Evolutionary conservation across 2,329 filamentous ascomycete species (phyloP), one percentile per base, ranked within the genome.

Genomic region (Fusarium buharicum): DNA sequence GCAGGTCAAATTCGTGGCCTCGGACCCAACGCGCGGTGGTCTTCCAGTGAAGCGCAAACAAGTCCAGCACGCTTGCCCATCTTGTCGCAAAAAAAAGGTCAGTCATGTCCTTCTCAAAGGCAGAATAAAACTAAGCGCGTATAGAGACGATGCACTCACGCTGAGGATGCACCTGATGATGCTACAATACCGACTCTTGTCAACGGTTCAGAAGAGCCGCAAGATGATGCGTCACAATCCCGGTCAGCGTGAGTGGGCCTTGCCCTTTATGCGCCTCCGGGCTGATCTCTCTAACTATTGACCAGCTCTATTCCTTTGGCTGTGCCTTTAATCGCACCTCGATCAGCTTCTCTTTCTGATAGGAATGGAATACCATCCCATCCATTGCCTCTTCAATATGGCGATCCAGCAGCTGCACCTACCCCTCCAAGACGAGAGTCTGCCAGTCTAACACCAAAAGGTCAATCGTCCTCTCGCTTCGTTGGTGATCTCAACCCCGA

Each of bases 401-500:
- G 49, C 24, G 54, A 60, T 16, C 41, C 59, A 1, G 18, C 52
- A 20, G 46, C 38, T 17, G 30, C 30, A 13, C 38, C 33, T 4
- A 50, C 44, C 1, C 58, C 59, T 28, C 34, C 48, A 34, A 56
- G 39, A 3, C 50, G 48, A 4, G 60, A 67, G n/a, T 57, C 67
- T 3, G 53, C 50, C 20, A 63, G 66, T 24, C 54, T 58, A 44
- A 70, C 64, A 3, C 56, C 68, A 12, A 67, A 66, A 28, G 53
- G 71, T 10, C 70, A 71, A 14, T 63, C 59, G 34, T 74, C 75
- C 1, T 77, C 76, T 1, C 81, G 84, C 7, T 87, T 86, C 50
- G 81, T 87, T 33, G 84, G 84, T 16, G 84, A 87, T 65, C 67
- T 86, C 24, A 87, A 85, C 62, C 85, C 85, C 2, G 85, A 87